Evolutionary conservation across 1,139 yeast genomes (phyloP).

Genomic region (Nakaseomyces glabratus): DNA sequence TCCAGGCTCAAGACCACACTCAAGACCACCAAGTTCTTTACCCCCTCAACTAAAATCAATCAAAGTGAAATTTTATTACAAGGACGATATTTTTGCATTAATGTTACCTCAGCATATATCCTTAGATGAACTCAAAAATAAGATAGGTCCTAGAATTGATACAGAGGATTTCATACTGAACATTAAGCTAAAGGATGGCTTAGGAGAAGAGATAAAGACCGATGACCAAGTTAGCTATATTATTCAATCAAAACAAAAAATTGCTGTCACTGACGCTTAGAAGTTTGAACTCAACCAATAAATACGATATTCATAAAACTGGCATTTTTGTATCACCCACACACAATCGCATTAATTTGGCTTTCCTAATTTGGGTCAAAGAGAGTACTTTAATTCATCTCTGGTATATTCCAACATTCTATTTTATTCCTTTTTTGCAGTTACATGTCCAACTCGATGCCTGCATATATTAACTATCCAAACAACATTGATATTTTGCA

Average conservation of each 20-base stretch:
- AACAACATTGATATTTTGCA: no score
- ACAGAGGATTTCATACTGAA: constrained; percentile 31
- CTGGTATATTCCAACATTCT: no score
- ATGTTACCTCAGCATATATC: constrained; percentile 57
- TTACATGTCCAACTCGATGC: no score
- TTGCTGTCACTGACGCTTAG: constrained; percentile 27
- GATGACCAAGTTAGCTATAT: constrained; percentile 31
- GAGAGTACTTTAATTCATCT: no score
- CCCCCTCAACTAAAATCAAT: constrained; percentile 27
- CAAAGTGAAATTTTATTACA: constrained; percentile 77
- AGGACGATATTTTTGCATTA: constrained; percentile 86
- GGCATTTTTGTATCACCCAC: no score
- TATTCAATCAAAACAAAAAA: constrained; percentile 31
- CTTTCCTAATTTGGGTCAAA: no score
- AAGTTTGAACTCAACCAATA: constrained; percentile 4
- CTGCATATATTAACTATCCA: no score
- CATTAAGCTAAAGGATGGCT: constrained; percentile 26
- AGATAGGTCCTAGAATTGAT: constrained; percentile 56
- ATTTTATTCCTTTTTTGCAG: no score
- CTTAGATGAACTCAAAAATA: constrained; percentile 50
- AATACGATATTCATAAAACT: no score
- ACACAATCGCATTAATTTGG: no score
- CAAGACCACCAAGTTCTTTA: constrained; percentile 26
- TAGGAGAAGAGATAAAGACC: constrained; percentile 29
- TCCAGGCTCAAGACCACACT: constrained; percentile 18